Conservation (phyloP, 2,329 filamentous ascomycete genomes). For the Macroventuria anomochaeta region DNA sequence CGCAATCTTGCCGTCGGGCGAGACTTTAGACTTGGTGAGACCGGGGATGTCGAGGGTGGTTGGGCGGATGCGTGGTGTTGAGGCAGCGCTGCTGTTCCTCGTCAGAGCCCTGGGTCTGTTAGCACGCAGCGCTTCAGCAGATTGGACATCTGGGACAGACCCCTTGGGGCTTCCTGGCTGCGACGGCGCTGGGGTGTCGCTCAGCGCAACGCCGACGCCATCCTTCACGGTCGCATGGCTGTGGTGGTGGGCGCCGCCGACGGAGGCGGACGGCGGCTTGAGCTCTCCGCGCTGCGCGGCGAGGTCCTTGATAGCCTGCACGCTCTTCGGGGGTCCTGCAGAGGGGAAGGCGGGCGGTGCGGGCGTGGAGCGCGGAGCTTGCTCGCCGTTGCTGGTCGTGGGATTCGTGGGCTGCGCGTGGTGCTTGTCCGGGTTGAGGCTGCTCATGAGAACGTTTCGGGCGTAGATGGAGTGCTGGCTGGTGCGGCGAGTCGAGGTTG, state of each 20-base stretch:
- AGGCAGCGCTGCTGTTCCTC: constrained; percentile 75
- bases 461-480: constrained; percentile 59
- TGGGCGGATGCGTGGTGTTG: constrained; percentile 83
- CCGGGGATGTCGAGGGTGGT: constrained; percentile 97
- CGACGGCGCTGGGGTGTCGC: constrained; percentile 69
- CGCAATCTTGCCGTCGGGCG: constrained; percentile 92
- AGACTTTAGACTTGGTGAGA: constrained; percentile 92
- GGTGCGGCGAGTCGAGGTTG: constrained; percentile 34
- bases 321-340: constrained; percentile 29
- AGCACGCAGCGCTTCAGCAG: constrained; percentile 23
- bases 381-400: constrained; percentile 25
- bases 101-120: constrained; percentile 64
- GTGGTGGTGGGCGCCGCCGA: constrained; percentile 21
- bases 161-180: constrained; percentile 68
- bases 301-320: constrained; percentile 32
- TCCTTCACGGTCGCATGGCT: constrained; percentile 36
- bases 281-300: constrained; percentile 38
- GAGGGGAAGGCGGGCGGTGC: constrained; percentile 24
- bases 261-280: constrained; percentile 36
- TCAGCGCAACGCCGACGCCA: constrained; percentile 62
- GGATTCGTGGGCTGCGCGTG: constrained; percentile 25
- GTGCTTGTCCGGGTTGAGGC: constrained; percentile 37
- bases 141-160: constrained; percentile 52
- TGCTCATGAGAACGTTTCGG: constrained; percentile 59
- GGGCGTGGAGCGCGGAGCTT: constrained; percentile 28